Conservation (phyloP, 23 red algal genomes). For the Gracilariopsis chorda region DNA sequence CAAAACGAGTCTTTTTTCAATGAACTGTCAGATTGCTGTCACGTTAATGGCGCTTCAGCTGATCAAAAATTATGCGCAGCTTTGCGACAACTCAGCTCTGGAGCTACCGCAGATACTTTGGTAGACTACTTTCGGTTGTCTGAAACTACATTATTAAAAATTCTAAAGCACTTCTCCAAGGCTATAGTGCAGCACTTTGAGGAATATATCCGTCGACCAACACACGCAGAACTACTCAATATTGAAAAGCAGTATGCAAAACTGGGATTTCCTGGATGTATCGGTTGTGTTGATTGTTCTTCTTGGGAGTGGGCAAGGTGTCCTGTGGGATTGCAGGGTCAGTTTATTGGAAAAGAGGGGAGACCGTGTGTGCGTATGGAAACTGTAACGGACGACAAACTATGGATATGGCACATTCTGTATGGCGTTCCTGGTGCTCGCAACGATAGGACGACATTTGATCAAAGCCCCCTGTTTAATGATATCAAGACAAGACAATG, state of each 20-base stretch:
- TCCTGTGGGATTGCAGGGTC: constrained; percentile 3
- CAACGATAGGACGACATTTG: constrained; percentile 18
- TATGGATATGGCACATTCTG: constrained; percentile 43
- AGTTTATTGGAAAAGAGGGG: background rate
- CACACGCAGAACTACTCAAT: background rate
- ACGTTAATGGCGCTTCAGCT: background rate
- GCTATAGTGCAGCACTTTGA: background rate
- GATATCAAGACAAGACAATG: background rate
- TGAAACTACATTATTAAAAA: background rate
- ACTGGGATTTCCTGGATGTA: constrained; percentile 20
- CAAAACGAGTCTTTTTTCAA: background rate
- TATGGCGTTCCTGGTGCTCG: constrained; percentile 10
- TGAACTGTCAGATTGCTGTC: background rate
- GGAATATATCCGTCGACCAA: constrained; percentile 30
- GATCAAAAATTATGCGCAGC: constrained; percentile 21
- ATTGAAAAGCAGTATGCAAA: background rate
- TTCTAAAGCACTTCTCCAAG: background rate
- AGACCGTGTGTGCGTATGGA: background rate
- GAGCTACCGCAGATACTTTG: background rate
- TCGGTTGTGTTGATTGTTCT: constrained; percentile 34
- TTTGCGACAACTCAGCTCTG: background rate
- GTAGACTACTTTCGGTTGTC: background rate
- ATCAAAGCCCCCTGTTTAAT: background rate
- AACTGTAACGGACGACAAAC: constrained; percentile 10
- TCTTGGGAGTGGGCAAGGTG: constrained; percentile 11